Evolutionary conservation across 140 eudicot genomes (phyloP), one percentile per base, ranked within the genome.

Genomic region (Ambrosia hybrid): DNA sequence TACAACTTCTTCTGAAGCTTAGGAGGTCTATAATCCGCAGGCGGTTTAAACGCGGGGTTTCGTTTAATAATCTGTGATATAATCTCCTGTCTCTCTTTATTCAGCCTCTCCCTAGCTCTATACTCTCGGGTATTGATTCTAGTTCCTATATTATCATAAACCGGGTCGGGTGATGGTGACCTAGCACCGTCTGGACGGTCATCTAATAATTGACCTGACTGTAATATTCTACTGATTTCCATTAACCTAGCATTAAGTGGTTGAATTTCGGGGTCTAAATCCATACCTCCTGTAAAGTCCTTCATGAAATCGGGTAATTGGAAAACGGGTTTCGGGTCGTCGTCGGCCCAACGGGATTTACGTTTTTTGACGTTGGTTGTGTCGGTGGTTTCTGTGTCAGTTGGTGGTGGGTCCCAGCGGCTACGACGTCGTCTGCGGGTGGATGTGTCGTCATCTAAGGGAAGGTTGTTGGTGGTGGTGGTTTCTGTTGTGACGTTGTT

Each of bases 261-360:
- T 77, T 91, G 97, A 21, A 91, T 79, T 61, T 83, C 96, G 17
- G 97, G 96, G 65, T 91, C 96, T 58, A 84, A 79, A 48, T 91
- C 97, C 67, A 87, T 87, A 85, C 96, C 96, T 89, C 92, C 94
- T 15, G 88, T 77, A 34, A 82, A 85, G 37, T 89, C 96, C 64
- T 89, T 89, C 97, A 91, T 91, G 84, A 91, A 91, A 80, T 91
- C 97, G 21, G 97, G 97, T 63, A 91, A 43, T 74, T 91, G 97
- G 62, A 86, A 76, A 26, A 66, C 76, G 1, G 91, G 90, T 73
- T 86, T 88, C 3, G 97, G 93, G 67, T 88, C 96, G 7, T 91
- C 96, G 43, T 88, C 96, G 10, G 94, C 91, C 97, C 97, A 91
- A 57, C 97, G 71, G 11, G 97, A 88, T 79, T 86, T 91, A 76